Evolutionary conservation across 805 yeast genomes (phyloP).

Genomic region (Yamadazyma sp.): DNA sequence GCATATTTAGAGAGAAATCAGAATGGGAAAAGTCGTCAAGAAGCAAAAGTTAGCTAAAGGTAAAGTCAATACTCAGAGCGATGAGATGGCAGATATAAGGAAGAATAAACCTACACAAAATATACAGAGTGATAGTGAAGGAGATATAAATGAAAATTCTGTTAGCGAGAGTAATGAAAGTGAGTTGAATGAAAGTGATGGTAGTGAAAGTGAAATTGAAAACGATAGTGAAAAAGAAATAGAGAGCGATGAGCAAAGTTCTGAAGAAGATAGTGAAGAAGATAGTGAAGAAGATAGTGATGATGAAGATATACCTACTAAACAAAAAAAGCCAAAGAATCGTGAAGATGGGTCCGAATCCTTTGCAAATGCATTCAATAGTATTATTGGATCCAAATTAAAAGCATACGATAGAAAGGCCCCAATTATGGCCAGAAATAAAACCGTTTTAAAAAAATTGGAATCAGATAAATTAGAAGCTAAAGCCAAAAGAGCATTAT

Average conservation of each 20-base stretch:
- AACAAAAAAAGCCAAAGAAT: slow-evolving; percentile 50
- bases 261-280: slow-evolving; percentile 2
- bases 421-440: slow-evolving; percentile 87
- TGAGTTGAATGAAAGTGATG: not conserved
- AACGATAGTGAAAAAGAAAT: slow-evolving; percentile 3
- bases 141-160: not conserved
- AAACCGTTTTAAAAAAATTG: slow-evolving; percentile 61
- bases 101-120: not conserved
- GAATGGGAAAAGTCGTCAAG: slow-evolving; percentile 10
- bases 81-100: not conserved
- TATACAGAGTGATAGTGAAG: not conserved
- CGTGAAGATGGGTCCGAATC: slow-evolving; percentile 68
- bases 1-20: not conserved
- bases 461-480: slow-evolving; percentile 81
- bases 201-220: slow-evolving; percentile 3
- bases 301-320: slow-evolving; percentile 31
- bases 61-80: not conserved
- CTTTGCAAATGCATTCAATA: slow-evolving; percentile 80
- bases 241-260: slow-evolving; percentile 2
- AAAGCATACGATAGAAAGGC: slow-evolving; percentile 88
- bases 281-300: slow-evolving; percentile 11
- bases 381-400: slow-evolving; percentile 77
- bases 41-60: not conserved
- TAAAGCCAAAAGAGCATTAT: slow-evolving; percentile 70
- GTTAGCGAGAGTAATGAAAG: not conserved